phyloP scores from a whole-genome alignment of 495 filamentous ascomycete species.

The Hypoxylon trugodes region DNA sequence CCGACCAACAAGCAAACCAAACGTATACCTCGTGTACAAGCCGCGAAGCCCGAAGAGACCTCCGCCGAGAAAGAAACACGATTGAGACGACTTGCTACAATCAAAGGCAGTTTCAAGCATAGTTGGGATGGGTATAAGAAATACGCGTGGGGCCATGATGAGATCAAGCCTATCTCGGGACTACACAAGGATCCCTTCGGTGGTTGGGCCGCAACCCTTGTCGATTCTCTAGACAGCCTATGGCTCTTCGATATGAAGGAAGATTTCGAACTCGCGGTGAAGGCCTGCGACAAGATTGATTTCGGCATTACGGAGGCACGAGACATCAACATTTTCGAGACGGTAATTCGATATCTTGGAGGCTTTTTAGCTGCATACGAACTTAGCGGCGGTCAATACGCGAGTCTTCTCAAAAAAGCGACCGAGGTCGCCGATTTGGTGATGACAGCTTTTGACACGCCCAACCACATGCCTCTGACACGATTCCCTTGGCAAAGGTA shows the following conservation, averaged over 20 bases:
- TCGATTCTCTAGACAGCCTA: conserved; percentile 84
- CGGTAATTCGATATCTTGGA: conserved; percentile 78
- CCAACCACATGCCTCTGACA: conserved; percentile 85
- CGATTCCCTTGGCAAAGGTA: conserved; percentile 71
- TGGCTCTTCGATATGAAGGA: conserved; percentile 87
- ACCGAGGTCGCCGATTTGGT: conserved; percentile 79
- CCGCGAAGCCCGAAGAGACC: conserved; percentile 45
- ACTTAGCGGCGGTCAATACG: conserved; percentile 65
- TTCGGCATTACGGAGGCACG: conserved; percentile 68
- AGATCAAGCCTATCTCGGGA: conserved; percentile 71
- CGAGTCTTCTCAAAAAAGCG: conserved; percentile 75
- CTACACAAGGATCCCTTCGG: conserved; percentile 72
- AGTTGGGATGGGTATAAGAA: conserved; percentile 80
- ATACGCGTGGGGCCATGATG: conserved; percentile 80
- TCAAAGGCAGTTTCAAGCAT: conserved; percentile 73
- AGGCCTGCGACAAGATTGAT: conserved; percentile 75
- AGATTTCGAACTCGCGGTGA: conserved; percentile 78
- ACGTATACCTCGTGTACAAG: conserved; percentile 77
- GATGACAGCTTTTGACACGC: conserved; percentile 86
- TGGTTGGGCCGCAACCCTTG: conserved; percentile 86
- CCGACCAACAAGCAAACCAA: conserved; percentile 70
- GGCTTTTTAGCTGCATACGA: conserved; percentile 82
- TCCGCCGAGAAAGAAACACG: conserved; percentile 37
- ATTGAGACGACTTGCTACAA: conserved; percentile 61
- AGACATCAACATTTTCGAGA: conserved; percentile 77